Evolutionary conservation across 805 yeast species (phyloP), one percentile per base, ranked within the genome.

Genomic region (Zygotorulaspora sp.): DNA sequence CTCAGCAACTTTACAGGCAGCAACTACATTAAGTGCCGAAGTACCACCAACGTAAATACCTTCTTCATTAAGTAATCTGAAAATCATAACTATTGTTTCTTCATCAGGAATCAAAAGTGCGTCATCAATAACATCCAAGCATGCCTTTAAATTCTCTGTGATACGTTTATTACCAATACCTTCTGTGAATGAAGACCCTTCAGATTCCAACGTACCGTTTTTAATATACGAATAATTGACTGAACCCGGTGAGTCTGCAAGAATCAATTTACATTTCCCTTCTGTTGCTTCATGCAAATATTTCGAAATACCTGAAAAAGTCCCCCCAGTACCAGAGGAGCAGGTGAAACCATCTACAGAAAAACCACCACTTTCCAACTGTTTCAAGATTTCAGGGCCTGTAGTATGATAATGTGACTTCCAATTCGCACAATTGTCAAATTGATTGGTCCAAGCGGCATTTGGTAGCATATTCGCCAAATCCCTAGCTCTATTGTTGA

Each of bases 101-200:
- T 73, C 82, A 63, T 89, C 97, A 2, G 88, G 76, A 36, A 89
- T 77, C 48, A 75, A 72, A 33, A 84, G 62, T 1, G 96, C 94
- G 50, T 81, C 95, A 57, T 89, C 96, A 24, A 86, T 70, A 21
- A 80, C 60, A 6, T 71, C 80, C 19, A 87, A 66, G 45, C 86
- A 96, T 30, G 77, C 83, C 12, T 69, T 70, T 61, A 89, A 71
- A 61, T 89, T 89, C 46, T 75, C 82, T 5, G 96, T 89, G 52
- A 89, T 82, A 52, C 97, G 74, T 32, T 96, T 96, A 65, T 89
- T 97, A 19, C 97, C 97, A 65, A 89, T 87, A 21, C 97, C 97
- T 66, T 89, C 97, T 19, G 96, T 89, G 62, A 89, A 87, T 0
- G 95, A 83, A 3, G 86, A 77, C 20, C 97, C 97, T 1, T 74